Percentiles rank a stretch among this genome's conserved stretches.
These are phyloP conservation scores for Debaryomyces subglobosus DNA, from an alignment of 1,139 yeast species.

Conservation along the genomic window DNA sequence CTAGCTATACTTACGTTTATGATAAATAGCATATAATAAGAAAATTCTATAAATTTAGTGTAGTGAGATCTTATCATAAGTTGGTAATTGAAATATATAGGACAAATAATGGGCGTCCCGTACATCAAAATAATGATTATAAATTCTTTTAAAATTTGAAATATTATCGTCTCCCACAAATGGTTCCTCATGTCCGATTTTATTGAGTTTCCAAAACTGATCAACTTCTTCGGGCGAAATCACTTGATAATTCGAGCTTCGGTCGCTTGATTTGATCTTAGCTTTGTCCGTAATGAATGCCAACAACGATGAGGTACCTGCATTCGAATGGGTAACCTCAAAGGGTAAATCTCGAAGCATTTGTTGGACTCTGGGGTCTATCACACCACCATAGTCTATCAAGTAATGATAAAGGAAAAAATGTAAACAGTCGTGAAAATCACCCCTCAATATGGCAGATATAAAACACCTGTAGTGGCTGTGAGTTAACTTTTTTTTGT, in stretches of 20 bases:
- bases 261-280: not conserved
- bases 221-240: slow-evolving; percentile 11
- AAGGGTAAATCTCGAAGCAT: slow-evolving; percentile 22
- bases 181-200: slow-evolving; percentile 15
- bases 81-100: slow-evolving; percentile 18
- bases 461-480: slow-evolving; percentile 26
- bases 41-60: not conserved
- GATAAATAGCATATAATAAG: slow-evolving; percentile 3
- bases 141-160: slow-evolving; percentile 19
- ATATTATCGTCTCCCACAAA: slow-evolving; percentile 10
- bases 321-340: slow-evolving; percentile 13
- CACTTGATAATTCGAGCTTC: not conserved
- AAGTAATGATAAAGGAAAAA: slow-evolving; percentile 31
- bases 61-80: not conserved
- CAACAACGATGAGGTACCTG: slow-evolving; percentile 11
- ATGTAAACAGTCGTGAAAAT: slow-evolving; percentile 29
- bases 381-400: slow-evolving; percentile 17
- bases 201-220: slow-evolving; percentile 17
- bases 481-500: slow-evolving; percentile 15
- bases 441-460: slow-evolving; percentile 31
- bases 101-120: slow-evolving; percentile 29
- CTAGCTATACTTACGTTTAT: not conserved
- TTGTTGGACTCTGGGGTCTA: slow-evolving; percentile 15
- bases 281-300: slow-evolving; percentile 8
- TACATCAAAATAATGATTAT: slow-evolving; percentile 26